These are phyloP conservation scores for Lodderomyces elongisporus DNA, from an alignment of 1,139 yeast genomes.

Conservation along the genomic window DNA sequence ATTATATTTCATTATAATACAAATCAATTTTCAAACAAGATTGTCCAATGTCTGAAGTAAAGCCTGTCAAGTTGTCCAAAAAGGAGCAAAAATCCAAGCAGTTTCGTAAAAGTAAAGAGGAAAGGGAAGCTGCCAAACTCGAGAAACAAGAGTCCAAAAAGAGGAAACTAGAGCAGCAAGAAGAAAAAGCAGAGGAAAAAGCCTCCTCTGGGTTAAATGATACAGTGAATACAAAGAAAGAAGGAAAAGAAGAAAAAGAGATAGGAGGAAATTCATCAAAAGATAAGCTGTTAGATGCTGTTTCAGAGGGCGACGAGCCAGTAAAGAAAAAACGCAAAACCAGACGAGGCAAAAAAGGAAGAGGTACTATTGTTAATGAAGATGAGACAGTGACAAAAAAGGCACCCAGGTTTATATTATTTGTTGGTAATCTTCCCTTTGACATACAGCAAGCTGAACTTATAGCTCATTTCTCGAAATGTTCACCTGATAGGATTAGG, in stretches of 20 bases:
- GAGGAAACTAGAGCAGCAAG: constrained; percentile 12
- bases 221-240: constrained; percentile 11
- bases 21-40: too few relatives aligned
- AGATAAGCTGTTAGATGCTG: constrained; percentile 11
- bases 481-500: constrained; percentile 71
- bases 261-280: not conserved
- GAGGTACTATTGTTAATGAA: constrained; percentile 30
- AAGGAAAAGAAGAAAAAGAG: constrained; percentile 7
- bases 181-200: constrained; percentile 8
- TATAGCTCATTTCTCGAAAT: constrained; percentile 66
- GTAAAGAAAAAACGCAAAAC: constrained; percentile 65
- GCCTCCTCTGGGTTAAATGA: too few relatives aligned
- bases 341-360: constrained; percentile 71
- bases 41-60: constrained; percentile 26
- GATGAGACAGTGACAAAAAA: constrained; percentile 23
- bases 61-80: constrained; percentile 50
- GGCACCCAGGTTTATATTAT: constrained; percentile 73
- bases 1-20: too few relatives aligned
- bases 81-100: constrained; percentile 75
- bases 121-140: constrained; percentile 17
- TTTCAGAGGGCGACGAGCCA: constrained; percentile 13
- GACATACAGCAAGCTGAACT: constrained; percentile 60
- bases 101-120: constrained; percentile 44
- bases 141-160: constrained; percentile 13
- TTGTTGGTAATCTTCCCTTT: constrained; percentile 91